Evolutionary conservation across 139 green algal genomes (phyloP).

Genomic region (Spirogloea muscicola): DNA sequence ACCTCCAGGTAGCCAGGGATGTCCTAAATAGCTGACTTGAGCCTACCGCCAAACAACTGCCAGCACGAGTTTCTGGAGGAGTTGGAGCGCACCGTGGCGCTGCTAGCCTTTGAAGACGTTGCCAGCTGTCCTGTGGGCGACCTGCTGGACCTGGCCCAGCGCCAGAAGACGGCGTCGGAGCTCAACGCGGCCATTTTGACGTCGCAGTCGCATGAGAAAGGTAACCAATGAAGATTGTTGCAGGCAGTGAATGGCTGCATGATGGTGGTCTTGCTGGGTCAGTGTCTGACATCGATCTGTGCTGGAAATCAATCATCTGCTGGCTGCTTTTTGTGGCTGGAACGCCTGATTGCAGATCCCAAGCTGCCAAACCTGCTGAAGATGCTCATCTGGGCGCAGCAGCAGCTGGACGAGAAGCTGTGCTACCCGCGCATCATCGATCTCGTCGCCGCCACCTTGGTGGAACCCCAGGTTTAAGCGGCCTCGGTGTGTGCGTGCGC

Average conservation of each 20-base stretch:
- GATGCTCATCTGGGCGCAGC: conserved; percentile 59
- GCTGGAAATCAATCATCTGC: too few species aligned
- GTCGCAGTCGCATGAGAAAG: conserved; percentile 71
- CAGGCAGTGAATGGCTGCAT: too few species aligned
- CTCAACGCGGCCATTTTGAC: conserved; percentile 92
- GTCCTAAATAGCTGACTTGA: too few species aligned
- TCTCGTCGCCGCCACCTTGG: conserved; percentile 49
- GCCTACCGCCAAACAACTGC: too few species aligned
- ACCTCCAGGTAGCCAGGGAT: too few species aligned
- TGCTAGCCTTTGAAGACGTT: conserved; percentile 88
- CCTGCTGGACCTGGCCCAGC: conserved; percentile 80
- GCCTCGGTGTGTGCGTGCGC: too few species aligned
- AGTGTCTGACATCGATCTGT: too few species aligned
- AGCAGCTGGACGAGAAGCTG: conserved; percentile 67
- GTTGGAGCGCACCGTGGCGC: conserved; percentile 86
- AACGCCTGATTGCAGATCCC: conserved; percentile 39
- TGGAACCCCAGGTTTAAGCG: too few species aligned
- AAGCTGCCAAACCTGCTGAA: conserved; percentile 45
- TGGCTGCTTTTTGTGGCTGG: too few species aligned
- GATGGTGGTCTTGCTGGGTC: too few species aligned
- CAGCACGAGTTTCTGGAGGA: conserved; percentile 77
- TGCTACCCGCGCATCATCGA: conserved; percentile 70
- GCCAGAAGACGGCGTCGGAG: conserved; percentile 86
- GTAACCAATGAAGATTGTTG: too few species aligned
- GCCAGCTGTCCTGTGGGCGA: conserved; percentile 68